Conservation (phyloP, 345 rosid genomes). For the Abelmoschus esculentus region DNA sequence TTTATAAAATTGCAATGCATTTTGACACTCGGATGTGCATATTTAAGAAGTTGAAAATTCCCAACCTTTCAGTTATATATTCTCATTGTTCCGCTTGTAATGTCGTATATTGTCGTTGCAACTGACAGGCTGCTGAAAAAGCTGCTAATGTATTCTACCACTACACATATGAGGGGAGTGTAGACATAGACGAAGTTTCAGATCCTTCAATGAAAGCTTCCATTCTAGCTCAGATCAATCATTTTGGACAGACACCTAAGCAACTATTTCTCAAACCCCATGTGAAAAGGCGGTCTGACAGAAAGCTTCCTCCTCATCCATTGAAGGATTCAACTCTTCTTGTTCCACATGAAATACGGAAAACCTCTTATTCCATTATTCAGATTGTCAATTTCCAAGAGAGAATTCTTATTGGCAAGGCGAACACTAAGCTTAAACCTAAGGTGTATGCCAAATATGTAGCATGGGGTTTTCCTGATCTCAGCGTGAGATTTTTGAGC, state of each 20-base stretch:
- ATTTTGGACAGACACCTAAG: conserved; percentile 99
- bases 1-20: not conserved
- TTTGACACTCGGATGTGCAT: not conserved
- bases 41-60: not conserved
- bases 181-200: conserved; percentile 91
- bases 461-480: conserved; percentile 95
- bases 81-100: not conserved
- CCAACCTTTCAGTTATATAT: not conserved
- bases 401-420: conserved; percentile 70
- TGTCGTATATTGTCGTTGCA: conserved; percentile 6
- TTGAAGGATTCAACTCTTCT: conserved; percentile 79
- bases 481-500: conserved; percentile 91
- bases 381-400: conserved; percentile 75
- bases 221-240: conserved; percentile 96
- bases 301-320: conserved; percentile 77
- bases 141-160: conserved; percentile 98
- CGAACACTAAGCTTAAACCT: conserved; percentile 75
- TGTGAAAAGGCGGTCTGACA: conserved; percentile 64
- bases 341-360: conserved; percentile 80
- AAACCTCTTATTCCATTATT: conserved; percentile 56
- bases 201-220: conserved; percentile 99
- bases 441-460: conserved; percentile 78
- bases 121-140: conserved; percentile 89
- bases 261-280: conserved; percentile 93
- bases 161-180: conserved; percentile 98